Evolutionary conservation across 1,284 basidiomycete genomes (phyloP).

Genomic region (Xanthoconium separans): DNA sequence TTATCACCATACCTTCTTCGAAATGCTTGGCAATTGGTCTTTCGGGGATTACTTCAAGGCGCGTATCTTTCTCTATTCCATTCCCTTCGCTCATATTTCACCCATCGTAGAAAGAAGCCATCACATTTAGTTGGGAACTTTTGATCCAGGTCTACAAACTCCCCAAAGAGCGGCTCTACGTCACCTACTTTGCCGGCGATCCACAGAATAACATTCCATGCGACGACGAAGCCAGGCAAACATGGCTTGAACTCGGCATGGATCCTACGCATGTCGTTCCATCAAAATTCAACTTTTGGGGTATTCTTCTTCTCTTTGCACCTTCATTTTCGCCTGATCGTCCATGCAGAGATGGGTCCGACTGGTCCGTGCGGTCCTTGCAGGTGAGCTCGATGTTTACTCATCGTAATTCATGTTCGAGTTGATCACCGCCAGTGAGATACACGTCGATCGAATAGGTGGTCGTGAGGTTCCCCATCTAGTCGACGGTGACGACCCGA

Average conservation of each 20-base stretch:
- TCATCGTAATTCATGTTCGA: background rate
- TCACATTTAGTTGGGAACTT: conserved; percentile 92
- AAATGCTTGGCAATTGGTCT: conserved; percentile 99
- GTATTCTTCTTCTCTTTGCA: conserved; percentile 86
- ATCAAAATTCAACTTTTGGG: conserved; percentile 99
- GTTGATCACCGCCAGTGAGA: conserved; percentile 58
- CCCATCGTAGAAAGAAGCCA: conserved; percentile 80
- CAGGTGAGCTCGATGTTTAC: conserved; percentile 48
- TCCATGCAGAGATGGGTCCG: conserved; percentile 86
- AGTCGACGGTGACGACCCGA: conserved; percentile 94
- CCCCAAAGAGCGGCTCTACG: conserved; percentile 90
- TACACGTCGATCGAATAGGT: conserved; percentile 96
- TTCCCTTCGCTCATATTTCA: background rate
- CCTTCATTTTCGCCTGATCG: background rate
- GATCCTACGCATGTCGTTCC: conserved; percentile 89
- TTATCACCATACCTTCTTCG: conserved; percentile 97
- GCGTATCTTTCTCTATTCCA: conserved; percentile 3
- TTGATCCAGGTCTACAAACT: conserved; percentile 88
- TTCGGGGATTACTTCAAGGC: conserved; percentile 99
- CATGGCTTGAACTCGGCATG: conserved; percentile 88
- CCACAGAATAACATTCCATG: conserved; percentile 82
- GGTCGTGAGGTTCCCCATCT: conserved; percentile 89
- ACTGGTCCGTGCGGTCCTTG: conserved; percentile 98
- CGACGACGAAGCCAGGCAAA: conserved; percentile 84
- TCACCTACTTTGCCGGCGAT: conserved; percentile 98